These are phyloP conservation scores for Fusarium austroafricanum DNA, from an alignment of 2,329 filamentous ascomycete species.

Conservation along the genomic window DNA sequence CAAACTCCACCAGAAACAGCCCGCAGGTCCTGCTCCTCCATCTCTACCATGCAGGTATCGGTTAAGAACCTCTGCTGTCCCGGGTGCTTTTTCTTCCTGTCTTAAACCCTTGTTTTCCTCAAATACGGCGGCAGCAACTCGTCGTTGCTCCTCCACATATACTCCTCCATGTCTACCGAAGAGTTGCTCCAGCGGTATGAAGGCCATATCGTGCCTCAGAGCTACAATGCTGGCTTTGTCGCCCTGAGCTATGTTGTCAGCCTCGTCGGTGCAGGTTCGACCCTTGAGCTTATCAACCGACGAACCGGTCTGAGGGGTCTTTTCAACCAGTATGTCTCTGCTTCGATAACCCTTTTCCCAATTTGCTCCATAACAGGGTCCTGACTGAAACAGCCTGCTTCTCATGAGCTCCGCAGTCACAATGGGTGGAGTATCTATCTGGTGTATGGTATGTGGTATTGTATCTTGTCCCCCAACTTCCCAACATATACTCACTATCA, in stretches of 20 bases:
- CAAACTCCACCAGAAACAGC: slow-evolving; percentile 35
- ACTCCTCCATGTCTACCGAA: slow-evolving; percentile 39
- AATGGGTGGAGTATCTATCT: slow-evolving; percentile 80
- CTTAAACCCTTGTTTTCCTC: slow-evolving; percentile 15
- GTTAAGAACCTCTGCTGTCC: slow-evolving; percentile 40
- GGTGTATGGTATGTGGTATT: slow-evolving; percentile 69
- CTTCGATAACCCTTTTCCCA: slow-evolving; percentile 1
- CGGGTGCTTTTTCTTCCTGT: slow-evolving; percentile 3
- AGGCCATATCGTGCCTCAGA: slow-evolving; percentile 59
- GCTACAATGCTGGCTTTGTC: slow-evolving; percentile 71
- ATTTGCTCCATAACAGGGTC: not conserved
- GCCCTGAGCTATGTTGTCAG: slow-evolving; percentile 81
- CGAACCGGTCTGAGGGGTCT: slow-evolving; percentile 75
- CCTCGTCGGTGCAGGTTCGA: slow-evolving; percentile 80
- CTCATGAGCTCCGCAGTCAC: slow-evolving; percentile 72
- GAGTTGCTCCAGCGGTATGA: slow-evolving; percentile 56
- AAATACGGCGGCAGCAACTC: slow-evolving; percentile 21
- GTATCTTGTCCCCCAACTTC: not conserved
- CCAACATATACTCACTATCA: slow-evolving; percentile 10
- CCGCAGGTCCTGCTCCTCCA: not conserved
- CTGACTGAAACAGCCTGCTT: slow-evolving; percentile 62
- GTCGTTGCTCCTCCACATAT: slow-evolving; percentile 20
- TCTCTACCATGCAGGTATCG: slow-evolving; percentile 13
- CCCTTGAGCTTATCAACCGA: slow-evolving; percentile 83
- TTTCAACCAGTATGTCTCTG: slow-evolving; percentile 71